Percentiles rank a stretch among this genome's conserved stretches.
These are phyloP conservation scores for Peronospora farinosa DNA, from an alignment of 352 stramenopile species.

Conservation along the genomic window DNA sequence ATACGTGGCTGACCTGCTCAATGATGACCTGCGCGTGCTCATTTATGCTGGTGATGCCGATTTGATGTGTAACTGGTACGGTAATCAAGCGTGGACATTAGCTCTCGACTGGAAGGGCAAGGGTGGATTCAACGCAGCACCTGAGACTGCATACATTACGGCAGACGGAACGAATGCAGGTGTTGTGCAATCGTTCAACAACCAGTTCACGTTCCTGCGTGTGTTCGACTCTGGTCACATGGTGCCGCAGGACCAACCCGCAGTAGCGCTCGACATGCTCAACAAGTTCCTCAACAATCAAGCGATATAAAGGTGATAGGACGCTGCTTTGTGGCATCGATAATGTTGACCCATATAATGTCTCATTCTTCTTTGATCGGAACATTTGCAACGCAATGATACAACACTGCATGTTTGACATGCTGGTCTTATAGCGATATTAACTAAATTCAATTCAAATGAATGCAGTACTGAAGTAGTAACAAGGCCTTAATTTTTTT, in stretches of 20 bases:
- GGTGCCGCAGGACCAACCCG: slow-evolving; percentile 52
- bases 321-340: background rate
- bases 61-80: slow-evolving; percentile 96
- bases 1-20: slow-evolving; percentile 84
- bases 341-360: background rate
- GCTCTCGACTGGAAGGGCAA: slow-evolving; percentile 89
- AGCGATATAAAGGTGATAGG: slow-evolving; percentile 16
- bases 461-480: background rate
- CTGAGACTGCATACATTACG: slow-evolving; percentile 20
- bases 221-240: slow-evolving; percentile 63
- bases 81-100: slow-evolving; percentile 91
- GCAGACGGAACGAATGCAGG: slow-evolving; percentile 20
- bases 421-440: background rate
- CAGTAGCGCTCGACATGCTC: slow-evolving; percentile 49
- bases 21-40: slow-evolving; percentile 67
- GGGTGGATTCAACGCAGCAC: slow-evolving; percentile 73
- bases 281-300: slow-evolving; percentile 59
- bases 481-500: background rate
- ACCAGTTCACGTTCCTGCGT: slow-evolving; percentile 50
- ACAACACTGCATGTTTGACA: background rate
- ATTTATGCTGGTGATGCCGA: slow-evolving; percentile 96
- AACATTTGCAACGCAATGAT: background rate
- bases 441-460: background rate
- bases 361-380: background rate
- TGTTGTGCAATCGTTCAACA: slow-evolving; percentile 34